Evolutionary conservation across 495 filamentous ascomycete species (phyloP).

Genomic region (Massariosphaeria phaeospora): DNA sequence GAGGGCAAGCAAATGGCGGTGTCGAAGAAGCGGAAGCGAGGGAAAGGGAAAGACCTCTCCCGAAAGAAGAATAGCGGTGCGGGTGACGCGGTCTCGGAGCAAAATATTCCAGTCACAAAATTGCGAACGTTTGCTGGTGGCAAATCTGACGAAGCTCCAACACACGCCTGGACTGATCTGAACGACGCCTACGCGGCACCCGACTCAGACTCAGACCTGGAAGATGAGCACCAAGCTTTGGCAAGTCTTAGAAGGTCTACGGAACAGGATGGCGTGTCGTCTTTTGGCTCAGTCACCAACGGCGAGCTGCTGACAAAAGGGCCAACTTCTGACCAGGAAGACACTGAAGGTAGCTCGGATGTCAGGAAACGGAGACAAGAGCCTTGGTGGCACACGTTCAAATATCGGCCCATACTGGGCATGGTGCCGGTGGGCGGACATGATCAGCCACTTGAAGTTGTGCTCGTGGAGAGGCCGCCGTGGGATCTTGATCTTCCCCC

Average conservation of each 20-base stretch:
- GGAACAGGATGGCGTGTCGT: slow-evolving; percentile 5
- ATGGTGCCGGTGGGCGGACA: slow-evolving; percentile 61
- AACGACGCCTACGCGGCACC: background rate
- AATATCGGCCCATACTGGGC: slow-evolving; percentile 86
- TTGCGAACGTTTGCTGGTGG: slow-evolving; percentile 24
- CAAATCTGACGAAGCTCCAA: slow-evolving; percentile 9
- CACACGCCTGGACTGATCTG: slow-evolving; percentile 16
- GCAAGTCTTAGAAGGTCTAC: slow-evolving; percentile 14
- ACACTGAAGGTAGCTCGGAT: slow-evolving; percentile 26
- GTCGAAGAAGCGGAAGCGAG: slow-evolving; percentile 32
- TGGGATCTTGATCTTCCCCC: slow-evolving; percentile 79
- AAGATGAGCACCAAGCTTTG: slow-evolving; percentile 12
- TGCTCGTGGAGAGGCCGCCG: slow-evolving; percentile 76
- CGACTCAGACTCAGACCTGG: slow-evolving; percentile 18
- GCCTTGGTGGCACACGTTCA: slow-evolving; percentile 73
- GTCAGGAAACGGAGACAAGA: slow-evolving; percentile 26
- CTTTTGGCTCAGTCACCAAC: background rate
- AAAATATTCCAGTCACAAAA: slow-evolving; percentile 19
- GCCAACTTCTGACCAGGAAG: slow-evolving; percentile 37
- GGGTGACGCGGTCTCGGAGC: slow-evolving; percentile 21
- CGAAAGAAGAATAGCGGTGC: slow-evolving; percentile 25
- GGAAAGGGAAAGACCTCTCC: background rate
- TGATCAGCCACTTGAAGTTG: slow-evolving; percentile 62
- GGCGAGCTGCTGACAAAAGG: slow-evolving; percentile 17
- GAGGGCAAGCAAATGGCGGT: background rate